Evolutionary conservation across 306 rosid species (phyloP).

Genomic region (Luffa acutangula): DNA sequence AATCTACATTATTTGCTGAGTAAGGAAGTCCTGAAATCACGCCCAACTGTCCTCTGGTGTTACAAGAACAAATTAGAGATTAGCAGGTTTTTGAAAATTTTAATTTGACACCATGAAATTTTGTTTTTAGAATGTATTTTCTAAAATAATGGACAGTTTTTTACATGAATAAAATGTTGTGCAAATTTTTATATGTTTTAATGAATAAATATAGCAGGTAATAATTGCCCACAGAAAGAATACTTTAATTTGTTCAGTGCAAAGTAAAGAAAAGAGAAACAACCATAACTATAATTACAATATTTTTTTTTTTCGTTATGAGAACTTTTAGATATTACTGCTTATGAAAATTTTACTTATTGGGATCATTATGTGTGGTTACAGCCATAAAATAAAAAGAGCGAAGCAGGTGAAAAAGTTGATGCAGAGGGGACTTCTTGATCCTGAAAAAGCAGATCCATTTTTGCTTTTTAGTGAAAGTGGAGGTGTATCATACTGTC

Average conservation of each 20-base stretch:
- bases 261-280: too few species aligned
- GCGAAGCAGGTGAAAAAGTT: slow-evolving; percentile 57
- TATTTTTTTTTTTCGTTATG: neutral
- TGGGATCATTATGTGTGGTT: neutral
- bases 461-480: slow-evolving; percentile 64
- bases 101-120: too few species aligned
- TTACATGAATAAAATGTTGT: neutral
- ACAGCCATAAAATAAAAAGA: slow-evolving; percentile 76
- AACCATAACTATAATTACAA: neutral
- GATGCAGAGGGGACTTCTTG: slow-evolving; percentile 64
- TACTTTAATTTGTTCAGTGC: too few species aligned
- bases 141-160: neutral
- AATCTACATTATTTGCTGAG: too few species aligned
- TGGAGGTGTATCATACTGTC: slow-evolving; percentile 56
- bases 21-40: too few species aligned
- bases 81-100: too few species aligned
- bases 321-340: neutral
- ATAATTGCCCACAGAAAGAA: neutral
- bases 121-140: too few species aligned
- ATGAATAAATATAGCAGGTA: neutral
- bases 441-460: slow-evolving; percentile 72
- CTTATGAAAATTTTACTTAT: neutral
- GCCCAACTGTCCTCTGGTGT: too few species aligned
- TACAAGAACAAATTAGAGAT: too few species aligned
- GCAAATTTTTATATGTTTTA: neutral